Base-by-base conservation (phyloP, 306 rosid species). In the Cucumis hystrix region DNA sequence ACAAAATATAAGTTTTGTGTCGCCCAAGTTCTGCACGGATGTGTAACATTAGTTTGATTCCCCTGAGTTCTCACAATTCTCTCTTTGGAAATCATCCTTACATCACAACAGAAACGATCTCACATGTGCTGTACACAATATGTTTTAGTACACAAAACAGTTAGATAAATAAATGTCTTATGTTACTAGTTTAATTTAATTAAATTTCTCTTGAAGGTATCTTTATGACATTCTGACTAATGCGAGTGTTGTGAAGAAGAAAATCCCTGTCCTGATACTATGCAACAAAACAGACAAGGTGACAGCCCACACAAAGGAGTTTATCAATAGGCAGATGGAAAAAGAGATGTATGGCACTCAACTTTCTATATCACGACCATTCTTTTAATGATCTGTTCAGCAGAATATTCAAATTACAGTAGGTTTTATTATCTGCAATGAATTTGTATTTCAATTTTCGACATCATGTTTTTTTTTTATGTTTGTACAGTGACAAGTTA, bases 241-340 rank as follows among this genome's bases (percentile, higher is more conserved):
- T 84, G 94, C 90, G 68, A 90, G 89, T 87, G 88, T 90, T 76
- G 97, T 94, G 89, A 90, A 43, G 90, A 91, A 91, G 90, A 94
- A 91, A 84, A 87, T 91, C 82, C 96, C 96, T 16, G 76, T 94
- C 77, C 90, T 91, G 74, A 85, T 94, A 84, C 89, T 94, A 63
- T 94, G 97, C 92, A 94, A 94, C 86, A 94, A 94, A 83, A 84
- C 96, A 5, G 97, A 93, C 87, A 91, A 91, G 81, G 97, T 94
- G 76, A 91, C 98, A 71, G 97, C 97, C 21, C 98, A 93, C 83
- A 91, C 94, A 61, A 91, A 93, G 88, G 98, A 91, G 67, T 93
- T 93, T 75, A 93, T 93, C 82, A 83, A 86, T 67, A 90, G 85
- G 78, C 98, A 94, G 86, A 71, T 94, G 79, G 98, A 94, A 85